Conservation (phyloP, 1,139 yeast genomes). For the Hyphopichia burtonii region DNA sequence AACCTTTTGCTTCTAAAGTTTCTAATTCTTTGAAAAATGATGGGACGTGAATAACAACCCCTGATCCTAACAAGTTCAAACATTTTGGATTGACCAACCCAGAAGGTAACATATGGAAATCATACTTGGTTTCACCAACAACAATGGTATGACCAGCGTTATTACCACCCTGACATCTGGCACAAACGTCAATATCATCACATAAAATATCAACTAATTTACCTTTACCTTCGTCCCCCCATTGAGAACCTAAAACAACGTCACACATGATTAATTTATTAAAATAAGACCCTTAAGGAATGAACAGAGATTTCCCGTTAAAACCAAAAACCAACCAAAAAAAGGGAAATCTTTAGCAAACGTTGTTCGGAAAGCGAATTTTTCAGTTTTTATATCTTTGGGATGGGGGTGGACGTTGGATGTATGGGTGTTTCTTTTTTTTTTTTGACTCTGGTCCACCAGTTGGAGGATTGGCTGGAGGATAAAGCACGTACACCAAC, state of each 20-base stretch:
- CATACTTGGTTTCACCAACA: slow-evolving; percentile 82
- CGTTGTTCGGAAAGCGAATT: background rate
- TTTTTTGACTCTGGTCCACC: too few relatives aligned
- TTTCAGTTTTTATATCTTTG: background rate
- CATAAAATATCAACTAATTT: slow-evolving; percentile 92
- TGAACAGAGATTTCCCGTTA: slow-evolving; percentile 10
- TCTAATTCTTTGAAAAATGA: slow-evolving; percentile 87
- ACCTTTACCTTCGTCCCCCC: slow-evolving; percentile 99
- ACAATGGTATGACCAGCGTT: slow-evolving; percentile 99
- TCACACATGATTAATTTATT: slow-evolving; percentile 55
- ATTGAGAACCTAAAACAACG: slow-evolving; percentile 95
- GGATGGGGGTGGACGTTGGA: too few relatives aligned
- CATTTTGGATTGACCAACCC: slow-evolving; percentile 94
- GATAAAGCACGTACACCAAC: too few relatives aligned
- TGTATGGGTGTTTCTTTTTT: too few relatives aligned
- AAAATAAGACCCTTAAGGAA: slow-evolving; percentile 3
- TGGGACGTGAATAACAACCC: slow-evolving; percentile 95
- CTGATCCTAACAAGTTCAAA: slow-evolving; percentile 86
- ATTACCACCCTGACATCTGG: slow-evolving; percentile 98
- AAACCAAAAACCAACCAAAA: slow-evolving; percentile 2
- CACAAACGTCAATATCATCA: slow-evolving; percentile 93
- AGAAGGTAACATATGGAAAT: slow-evolving; percentile 98
- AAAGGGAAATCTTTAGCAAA: background rate
- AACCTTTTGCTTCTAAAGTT: slow-evolving; percentile 76
- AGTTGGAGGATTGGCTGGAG: too few relatives aligned